Conservation (phyloP, 345 rosid genomes). For the Camelina hispida region DNA sequence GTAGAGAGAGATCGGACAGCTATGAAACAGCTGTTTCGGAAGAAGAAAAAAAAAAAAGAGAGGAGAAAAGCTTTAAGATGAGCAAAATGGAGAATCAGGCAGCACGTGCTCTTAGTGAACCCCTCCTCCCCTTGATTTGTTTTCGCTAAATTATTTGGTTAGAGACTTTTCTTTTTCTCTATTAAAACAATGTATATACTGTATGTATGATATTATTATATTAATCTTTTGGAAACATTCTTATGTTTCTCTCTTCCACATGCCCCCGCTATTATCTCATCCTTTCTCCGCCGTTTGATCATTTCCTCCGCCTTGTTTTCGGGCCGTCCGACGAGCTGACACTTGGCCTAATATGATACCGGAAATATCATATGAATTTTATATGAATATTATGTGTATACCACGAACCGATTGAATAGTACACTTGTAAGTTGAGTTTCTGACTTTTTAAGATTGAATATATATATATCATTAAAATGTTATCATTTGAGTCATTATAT, state of each 20-base stretch:
- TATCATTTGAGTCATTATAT: constrained; percentile 6
- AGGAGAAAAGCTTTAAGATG: constrained; percentile 4
- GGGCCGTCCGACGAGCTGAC: constrained; percentile 31
- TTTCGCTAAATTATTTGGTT: constrained; percentile 15
- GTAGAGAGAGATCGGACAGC: constrained; percentile 46
- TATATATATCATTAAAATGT: background rate
- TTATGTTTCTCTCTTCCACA: constrained; percentile 40
- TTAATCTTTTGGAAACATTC: constrained; percentile 40
- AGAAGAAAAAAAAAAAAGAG: background rate
- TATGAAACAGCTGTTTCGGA: constrained; percentile 40
- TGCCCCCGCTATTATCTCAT: constrained; percentile 36
- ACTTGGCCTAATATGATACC: constrained; percentile 18
- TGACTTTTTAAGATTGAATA: background rate
- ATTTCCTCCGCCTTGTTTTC: constrained; percentile 14
- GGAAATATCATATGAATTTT: background rate
- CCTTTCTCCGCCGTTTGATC: constrained; percentile 34
- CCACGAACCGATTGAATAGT: background rate
- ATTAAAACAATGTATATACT: background rate
- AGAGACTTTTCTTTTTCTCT: background rate
- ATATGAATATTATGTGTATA: background rate
- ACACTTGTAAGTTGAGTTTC: constrained; percentile 16
- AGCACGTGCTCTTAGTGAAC: constrained; percentile 47
- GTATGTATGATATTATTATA: background rate
- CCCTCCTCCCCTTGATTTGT: constrained; percentile 36
- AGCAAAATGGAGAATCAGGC: constrained; percentile 42